Evolutionary conservation across 768 basidiomycete genomes (phyloP).

Genomic region (Coprinopsis sp.): DNA sequence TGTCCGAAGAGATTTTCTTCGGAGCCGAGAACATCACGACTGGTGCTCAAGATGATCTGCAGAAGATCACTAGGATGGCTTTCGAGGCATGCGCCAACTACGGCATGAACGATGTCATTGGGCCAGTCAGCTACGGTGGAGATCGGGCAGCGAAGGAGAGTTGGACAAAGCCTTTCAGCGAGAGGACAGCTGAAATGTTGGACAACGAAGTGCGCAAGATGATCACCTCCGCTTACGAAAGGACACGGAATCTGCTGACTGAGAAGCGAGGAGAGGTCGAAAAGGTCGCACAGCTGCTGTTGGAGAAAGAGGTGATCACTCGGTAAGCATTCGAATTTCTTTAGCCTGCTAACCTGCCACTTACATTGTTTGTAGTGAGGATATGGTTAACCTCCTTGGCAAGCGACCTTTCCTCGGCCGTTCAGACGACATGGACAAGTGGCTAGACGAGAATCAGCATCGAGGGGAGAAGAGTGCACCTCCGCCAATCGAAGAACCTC

Average conservation of each 20-base stretch:
- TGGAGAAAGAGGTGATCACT: constrained; percentile 96
- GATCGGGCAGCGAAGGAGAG: constrained; percentile 75
- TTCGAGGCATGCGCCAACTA: constrained; percentile 95
- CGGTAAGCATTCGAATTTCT: constrained; percentile 46
- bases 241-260: constrained; percentile 78
- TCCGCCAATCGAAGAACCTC: constrained; percentile 54
- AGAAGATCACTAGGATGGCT: constrained; percentile 97
- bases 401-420: constrained; percentile 76
- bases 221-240: constrained; percentile 83
- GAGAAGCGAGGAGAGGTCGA: constrained; percentile 85
- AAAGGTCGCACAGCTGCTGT: constrained; percentile 83
- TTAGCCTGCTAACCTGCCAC: background rate
- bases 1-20: constrained; percentile 98
- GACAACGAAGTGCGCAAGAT: constrained; percentile 92
- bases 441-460: constrained; percentile 78
- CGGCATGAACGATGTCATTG: constrained; percentile 93
- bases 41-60: constrained; percentile 96
- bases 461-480: constrained; percentile 58
- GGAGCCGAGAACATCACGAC: constrained; percentile 89
- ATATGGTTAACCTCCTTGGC: constrained; percentile 80
- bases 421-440: constrained; percentile 93
- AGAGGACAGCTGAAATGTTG: constrained; percentile 93
- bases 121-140: constrained; percentile 96
- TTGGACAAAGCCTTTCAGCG: constrained; percentile 98
- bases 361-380: constrained; percentile 51